Evolutionary conservation across 805 yeast species (phyloP), one percentile per base, ranked within the genome.

Genomic region (Schizosaccharomyces cryophilus): DNA sequence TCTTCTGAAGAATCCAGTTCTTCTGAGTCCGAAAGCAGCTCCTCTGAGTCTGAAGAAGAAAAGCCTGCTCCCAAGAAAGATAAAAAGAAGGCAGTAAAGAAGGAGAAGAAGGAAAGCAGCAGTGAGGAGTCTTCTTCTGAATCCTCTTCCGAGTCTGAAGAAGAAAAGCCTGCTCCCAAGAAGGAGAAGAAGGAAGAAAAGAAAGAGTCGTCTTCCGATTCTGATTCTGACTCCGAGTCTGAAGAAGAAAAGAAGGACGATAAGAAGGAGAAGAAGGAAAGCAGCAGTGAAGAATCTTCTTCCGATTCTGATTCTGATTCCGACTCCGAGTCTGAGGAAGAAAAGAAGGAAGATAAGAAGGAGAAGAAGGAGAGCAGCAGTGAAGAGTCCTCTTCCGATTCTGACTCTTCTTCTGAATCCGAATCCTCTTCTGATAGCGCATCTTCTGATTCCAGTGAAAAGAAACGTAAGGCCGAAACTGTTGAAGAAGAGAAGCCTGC

Each of bases 381-480:
- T n/a, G n/a, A n/a, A n/a, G n/a, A n/a, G n/a, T n/a, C n/a, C 35
- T 68, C 67, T 55, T 66, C 72, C 54, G 70, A 68, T 58, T 61
- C 66, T 42, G 67, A 40, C 42, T 31, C 55, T 35, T 54, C 62
- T 31, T 45, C 51, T 45, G 60, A 60, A 29, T 24, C 68, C 69
- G 68, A 76, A 70, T 61, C 61, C 55, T 47, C 56, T 42, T 56
- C 62, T 17, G 64, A 60, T 13, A 64, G 63, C 61, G 42, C 65
- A 21, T 40, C 55, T 11, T 63, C 70, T 30, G 70, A 67, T 54
- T 67, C 71, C 15, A 58, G 59, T 24, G 60, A 60, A 40, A 66
- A 63, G 60, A 63, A 65, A 60, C 60, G 62, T 38, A 61, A 64
- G 42, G 61, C 61, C 30, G 63, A 59, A 9, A 54, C 62, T 56